Conservation (phyloP, 2,329 filamentous ascomycete genomes). For the Capronia americana region DNA sequence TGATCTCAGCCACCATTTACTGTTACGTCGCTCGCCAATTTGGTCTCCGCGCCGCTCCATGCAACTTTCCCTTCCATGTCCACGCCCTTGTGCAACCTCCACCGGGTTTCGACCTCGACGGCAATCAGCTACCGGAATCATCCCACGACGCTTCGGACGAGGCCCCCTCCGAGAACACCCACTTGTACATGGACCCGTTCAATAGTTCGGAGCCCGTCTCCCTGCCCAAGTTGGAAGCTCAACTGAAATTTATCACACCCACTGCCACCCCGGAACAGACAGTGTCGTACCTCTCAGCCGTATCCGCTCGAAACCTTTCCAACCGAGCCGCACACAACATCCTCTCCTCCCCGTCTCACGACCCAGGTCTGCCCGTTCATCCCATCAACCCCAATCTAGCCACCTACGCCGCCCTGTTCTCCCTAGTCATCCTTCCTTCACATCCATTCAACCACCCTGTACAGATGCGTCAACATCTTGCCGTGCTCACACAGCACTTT, state of each 20-base stretch:
- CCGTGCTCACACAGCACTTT: conserved; percentile 69
- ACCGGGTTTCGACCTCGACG: conserved; percentile 65
- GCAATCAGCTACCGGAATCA: conserved; percentile 41
- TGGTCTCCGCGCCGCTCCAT: conserved; percentile 77
- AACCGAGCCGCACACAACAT: conserved; percentile 82
- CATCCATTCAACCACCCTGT: conserved; percentile 52
- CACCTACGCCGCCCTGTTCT: conserved; percentile 77
- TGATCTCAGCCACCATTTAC: conserved; percentile 87
- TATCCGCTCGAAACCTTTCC: conserved; percentile 70
- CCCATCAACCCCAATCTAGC: conserved; percentile 65
- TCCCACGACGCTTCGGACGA: conserved; percentile 38
- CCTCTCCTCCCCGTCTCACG: conserved; percentile 69
- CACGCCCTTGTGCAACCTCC: conserved; percentile 76
- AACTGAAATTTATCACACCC: conserved; percentile 61
- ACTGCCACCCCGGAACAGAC: conserved; percentile 42
- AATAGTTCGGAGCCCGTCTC: conserved; percentile 71
- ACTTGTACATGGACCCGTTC: conserved; percentile 83
- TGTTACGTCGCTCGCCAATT: conserved; percentile 77
- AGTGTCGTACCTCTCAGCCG: conserved; percentile 66
- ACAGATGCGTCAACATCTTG: conserved; percentile 67
- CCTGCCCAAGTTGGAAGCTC: conserved; percentile 62
- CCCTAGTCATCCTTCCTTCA: conserved; percentile 62
- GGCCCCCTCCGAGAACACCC: conserved; percentile 31
- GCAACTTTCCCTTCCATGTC: conserved; percentile 83
- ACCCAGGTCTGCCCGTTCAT: conserved; percentile 47